Evolutionary conservation across 1,139 yeast species (phyloP), one percentile per base, ranked within the genome.

Genomic region (Lipomyces yarrowii): DNA sequence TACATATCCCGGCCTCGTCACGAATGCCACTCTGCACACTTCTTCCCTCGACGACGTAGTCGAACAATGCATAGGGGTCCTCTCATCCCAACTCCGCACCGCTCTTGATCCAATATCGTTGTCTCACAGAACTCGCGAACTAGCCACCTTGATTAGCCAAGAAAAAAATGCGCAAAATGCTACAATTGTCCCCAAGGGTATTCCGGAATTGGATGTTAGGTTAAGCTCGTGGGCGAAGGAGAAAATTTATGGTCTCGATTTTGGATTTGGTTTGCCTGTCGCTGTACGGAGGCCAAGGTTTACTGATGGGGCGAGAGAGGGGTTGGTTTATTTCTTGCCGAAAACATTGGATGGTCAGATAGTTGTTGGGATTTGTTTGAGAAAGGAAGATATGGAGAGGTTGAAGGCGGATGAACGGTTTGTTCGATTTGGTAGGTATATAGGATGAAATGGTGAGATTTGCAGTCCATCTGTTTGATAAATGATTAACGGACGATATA

Each of bases 181-280:
- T 3, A 26, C 30, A 26, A 26, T 26, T 26, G 30, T 26, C 30
- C 30, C 30, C 30, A 26, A 26, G 30, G 30, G 30, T 26, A 2
- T 26, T 26, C 30, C 30, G 30, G 30, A 26, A 26, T 26, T 52
- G 26, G 72, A 60, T 35, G 42, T 70, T 21, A 64, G 62, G 66
- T 54, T 70, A 2, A 70, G 72, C 53, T 70, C 72, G 7, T 70
- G 72, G 72, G 61, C 69, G 21, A 67, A 67, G 56, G 60, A 59
- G 10, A 46, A 64, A 21, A 56, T 57, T 48, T 64, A 64, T 35
- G 57, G 48, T 2, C 60, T 69, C 1, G 72, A 70, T 55, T 69
- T 70, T 57, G 67, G 65, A 11, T 57, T 69, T 26, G 72, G 72
- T 6, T 64, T 37, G 26, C 72, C 72, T 2, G 65, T 57, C 42